Conservation (phyloP, 2,329 filamentous ascomycete species). For the Aspergillus clavatus region DNA sequence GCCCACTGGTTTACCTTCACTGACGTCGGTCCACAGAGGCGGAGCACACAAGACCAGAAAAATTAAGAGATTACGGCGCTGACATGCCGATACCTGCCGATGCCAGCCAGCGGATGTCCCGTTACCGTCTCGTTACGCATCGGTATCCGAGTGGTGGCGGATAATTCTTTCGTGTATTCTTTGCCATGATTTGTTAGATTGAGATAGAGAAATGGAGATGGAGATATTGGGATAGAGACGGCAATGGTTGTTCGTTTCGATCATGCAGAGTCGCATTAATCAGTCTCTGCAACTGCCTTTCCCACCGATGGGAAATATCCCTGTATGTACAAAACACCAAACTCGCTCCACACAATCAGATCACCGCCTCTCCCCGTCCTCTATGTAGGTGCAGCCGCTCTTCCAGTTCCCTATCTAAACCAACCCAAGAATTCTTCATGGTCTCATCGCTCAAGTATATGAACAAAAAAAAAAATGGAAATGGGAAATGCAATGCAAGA, state of each 20-base stretch:
- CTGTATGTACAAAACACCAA: neutral
- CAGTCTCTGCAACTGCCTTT: no score
- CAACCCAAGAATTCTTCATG: slow-evolving; percentile 13
- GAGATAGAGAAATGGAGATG: no score
- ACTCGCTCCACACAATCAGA: neutral
- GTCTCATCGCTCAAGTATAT: slow-evolving; percentile 17
- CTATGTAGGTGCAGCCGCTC: neutral
- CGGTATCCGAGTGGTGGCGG: slow-evolving; percentile 18
- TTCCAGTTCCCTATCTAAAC: neutral
- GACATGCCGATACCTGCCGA: slow-evolving; percentile 32
- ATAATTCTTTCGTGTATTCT: slow-evolving; percentile 4
- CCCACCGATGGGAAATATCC: no score
- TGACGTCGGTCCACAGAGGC: slow-evolving; percentile 18
- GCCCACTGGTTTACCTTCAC: no score
- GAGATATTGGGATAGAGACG: no score
- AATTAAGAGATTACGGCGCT: slow-evolving; percentile 19
- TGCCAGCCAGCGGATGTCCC: slow-evolving; percentile 6
- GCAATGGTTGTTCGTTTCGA: no score
- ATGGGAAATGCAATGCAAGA: slow-evolving; percentile 12
- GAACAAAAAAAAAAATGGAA: slow-evolving; percentile 1
- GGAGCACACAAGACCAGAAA: slow-evolving; percentile 9
- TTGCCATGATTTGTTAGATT: no score
- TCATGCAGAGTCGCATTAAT: no score
- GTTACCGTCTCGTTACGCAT: slow-evolving; percentile 19
- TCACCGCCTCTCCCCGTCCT: neutral